Base-by-base conservation (phyloP, 2,329 filamentous ascomycete genomes). In the Pseudocercospora macadamiae region DNA sequence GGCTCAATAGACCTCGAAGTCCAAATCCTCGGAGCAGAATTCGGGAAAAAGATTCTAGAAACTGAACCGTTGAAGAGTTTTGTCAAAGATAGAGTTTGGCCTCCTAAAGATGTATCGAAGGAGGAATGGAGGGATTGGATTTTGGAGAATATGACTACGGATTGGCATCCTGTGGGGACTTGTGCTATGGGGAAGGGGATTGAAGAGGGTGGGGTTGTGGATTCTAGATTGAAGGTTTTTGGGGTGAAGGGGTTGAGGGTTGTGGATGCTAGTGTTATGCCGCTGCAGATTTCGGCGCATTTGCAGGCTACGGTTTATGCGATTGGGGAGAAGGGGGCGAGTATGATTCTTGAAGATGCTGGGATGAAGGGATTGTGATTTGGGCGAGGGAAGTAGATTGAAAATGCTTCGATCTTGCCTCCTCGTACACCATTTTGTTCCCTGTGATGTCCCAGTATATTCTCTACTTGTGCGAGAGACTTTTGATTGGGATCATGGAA, bases 141-240 rank as follows among this genome's bases (percentile, higher is more conserved):
- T 21, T 18, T 62, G 7, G 54, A 42, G 10, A 61, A 61, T 37
- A 55, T 48, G 4, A 53, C 51, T 4, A 64, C 56, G 18, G 49
- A 59, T 18, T 55, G 58, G 49, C 67, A 71, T 59, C 64, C 69
- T 1, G 57, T 60, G 10, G 68, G 68, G 16, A 68, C 68, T 14
- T 68, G 65, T 54, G 58, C 66, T 7, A 68, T 71, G 66, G 84
- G 84, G 2, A 72, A 32, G 54, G 28, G 51, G 53, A 34, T 52
- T n/a, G 25, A 62, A 18, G 51, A 52, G n/a, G 63, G 62, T 5
- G 64, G 62, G 2, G 70, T 71, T 1, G 66, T 70, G 9, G 67
- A 71, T 54, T 18, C 42, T 21, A 61, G 54, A 21, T 54, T 69
- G 34, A 60, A 55, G 4, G 69, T 72, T 1, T 64, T 66, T 30